Percentiles rank a stretch among this genome's conserved stretches.
Conservation (phyloP, 2,329 filamentous ascomycete genomes). For the Phialophora macrospora region DNA sequence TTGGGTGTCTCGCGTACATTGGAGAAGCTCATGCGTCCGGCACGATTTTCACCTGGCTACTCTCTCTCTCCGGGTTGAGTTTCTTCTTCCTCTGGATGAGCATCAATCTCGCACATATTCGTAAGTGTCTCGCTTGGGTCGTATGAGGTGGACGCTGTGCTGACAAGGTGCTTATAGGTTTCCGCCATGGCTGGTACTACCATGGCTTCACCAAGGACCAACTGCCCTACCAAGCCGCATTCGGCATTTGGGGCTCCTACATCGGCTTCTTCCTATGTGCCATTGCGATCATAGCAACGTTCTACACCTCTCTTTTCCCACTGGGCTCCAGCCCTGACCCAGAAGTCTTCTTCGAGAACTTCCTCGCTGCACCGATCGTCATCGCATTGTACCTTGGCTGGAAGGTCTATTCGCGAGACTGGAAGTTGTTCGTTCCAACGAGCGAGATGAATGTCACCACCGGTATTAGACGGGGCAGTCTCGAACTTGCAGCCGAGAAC, state of each 20-base stretch:
- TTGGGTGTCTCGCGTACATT: conserved; percentile 17
- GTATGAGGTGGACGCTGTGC: conserved; percentile 59
- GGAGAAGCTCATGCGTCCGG: conserved; percentile 7
- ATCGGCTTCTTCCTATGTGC: conserved; percentile 76
- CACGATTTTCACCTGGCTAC: conserved; percentile 18
- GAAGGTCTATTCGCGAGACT: conserved; percentile 44
- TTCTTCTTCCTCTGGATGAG: conserved; percentile 68
- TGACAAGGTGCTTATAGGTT: conserved; percentile 1
- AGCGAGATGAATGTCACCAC: not conserved
- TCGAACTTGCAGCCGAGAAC: not conserved
- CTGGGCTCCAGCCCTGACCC: conserved; percentile 52
- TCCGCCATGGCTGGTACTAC: conserved; percentile 43
- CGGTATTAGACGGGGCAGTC: not conserved
- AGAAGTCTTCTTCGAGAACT: conserved; percentile 40
- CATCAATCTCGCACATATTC: conserved; percentile 64
- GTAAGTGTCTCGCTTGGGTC: conserved; percentile 70
- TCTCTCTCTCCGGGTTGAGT: conserved; percentile 31
- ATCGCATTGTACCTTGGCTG: conserved; percentile 63
- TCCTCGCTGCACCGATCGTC: conserved; percentile 40
- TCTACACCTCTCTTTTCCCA: conserved; percentile 85
- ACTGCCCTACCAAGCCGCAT: conserved; percentile 79
- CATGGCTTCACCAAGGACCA: conserved; percentile 73
- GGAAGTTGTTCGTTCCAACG: not conserved
- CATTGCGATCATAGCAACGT: conserved; percentile 78
- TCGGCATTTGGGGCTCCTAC: conserved; percentile 80